Evolutionary conservation across 129 eudicot species (phyloP), one percentile per base, ranked within the genome.

Genomic region (Ambrosia artemisiifolia): DNA sequence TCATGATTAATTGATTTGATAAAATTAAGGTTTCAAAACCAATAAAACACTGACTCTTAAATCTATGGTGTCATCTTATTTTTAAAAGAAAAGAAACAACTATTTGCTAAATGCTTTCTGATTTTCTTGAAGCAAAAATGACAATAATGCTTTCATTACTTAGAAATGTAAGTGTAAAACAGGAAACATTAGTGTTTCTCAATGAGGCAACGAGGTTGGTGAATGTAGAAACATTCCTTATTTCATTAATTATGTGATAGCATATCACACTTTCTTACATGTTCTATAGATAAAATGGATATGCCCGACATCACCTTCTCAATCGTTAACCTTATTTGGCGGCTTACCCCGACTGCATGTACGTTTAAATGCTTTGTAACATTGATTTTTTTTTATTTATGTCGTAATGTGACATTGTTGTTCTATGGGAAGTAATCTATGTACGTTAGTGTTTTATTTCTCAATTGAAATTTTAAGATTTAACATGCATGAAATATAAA

Each of bases 331-430:
- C 75, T 73, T 85, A 57, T 92, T 92, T 79, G 96, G 98, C 33
- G 98, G 98, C 74, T 89, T 87, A 74, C 92, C 98, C 44, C 98
- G 11, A 85, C 85, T 82, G 98, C 96, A 71, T 92, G 98, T 92
- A 87, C 80, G 96, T 75, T 34, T n/a, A 54, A 34, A 55, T 63
- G 51, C 47, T 71, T 75, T 24, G 36, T 11, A 40, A 24, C 35
- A 8, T 46, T 46, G 2, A 11, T 68, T 69, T 9, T 10, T 70
- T 24, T 50, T 24, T n/a, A n/a, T n/a, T n/a, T n/a, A 49, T 61
- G 59, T 68, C 63, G 17, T 44, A 1, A 32, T 6, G 36, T 76
- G 20, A 50, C 64, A 5, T 38, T 49, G 24, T 36, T 50, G 5
- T 34, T 20, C 54, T 64, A 63, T 12, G 36, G 48, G 49, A 7